phyloP scores from a whole-genome alignment of 202 grass and related monocot species.

The Cymbopogon flexuosus region DNA sequence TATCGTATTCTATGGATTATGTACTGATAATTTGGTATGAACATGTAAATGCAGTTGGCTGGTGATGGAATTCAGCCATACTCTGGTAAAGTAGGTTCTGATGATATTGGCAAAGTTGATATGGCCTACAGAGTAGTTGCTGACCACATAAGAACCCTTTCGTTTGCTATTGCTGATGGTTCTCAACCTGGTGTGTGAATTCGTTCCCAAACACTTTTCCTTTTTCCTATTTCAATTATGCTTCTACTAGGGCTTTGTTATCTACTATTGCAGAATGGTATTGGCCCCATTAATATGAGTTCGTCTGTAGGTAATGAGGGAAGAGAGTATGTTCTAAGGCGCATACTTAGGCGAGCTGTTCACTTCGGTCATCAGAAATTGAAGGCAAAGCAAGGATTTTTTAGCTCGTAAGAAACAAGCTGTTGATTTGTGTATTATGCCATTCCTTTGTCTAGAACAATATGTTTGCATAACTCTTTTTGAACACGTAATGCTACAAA shows the following conservation, averaged over 20 bases:
- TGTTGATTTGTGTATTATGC: background rate
- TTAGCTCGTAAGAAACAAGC: constrained; percentile 69
- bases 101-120: constrained; percentile 86
- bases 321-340: constrained; percentile 92
- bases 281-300: background rate
- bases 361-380: constrained; percentile 90
- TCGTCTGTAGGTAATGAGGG: constrained; percentile 77
- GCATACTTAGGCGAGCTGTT: constrained; percentile 91
- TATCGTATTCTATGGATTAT: background rate
- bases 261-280: constrained; percentile 1
- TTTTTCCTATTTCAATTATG: constrained; percentile 20
- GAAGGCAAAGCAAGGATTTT: constrained; percentile 78
- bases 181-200: constrained; percentile 62
- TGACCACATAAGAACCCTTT: constrained; percentile 94
- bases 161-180: constrained; percentile 87
- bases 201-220: constrained; percentile 3
- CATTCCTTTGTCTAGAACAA: background rate
- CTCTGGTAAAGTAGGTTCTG: constrained; percentile 59
- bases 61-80: constrained; percentile 57
- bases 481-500: background rate
- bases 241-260: background rate
- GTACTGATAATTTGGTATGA: constrained; percentile 5
- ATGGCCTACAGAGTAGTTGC: constrained; percentile 98
- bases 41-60: constrained; percentile 46
- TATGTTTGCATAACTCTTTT: background rate